These are phyloP conservation scores for Nicotiana tomentosiformis DNA, from an alignment of 257 asterid genomes.

Conservation along the genomic window DNA sequence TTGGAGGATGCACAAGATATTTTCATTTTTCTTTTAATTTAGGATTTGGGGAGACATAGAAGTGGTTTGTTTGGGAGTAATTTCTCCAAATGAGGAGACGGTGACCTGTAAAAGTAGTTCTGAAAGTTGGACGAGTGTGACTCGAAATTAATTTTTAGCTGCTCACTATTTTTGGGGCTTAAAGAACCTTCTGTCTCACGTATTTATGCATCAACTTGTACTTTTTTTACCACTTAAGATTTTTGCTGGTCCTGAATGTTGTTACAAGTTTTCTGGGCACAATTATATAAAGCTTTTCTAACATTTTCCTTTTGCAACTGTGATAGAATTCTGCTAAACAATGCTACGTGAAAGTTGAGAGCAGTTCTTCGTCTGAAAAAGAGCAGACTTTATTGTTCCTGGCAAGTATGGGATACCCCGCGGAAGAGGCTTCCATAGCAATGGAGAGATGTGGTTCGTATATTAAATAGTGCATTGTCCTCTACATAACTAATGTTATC, in stretches of 20 bases:
- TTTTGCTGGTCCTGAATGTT: neutral
- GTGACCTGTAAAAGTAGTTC: neutral
- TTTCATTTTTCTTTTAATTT: neutral
- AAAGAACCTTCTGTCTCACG: too few relatives aligned
- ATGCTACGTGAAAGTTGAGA: constrained; percentile 14
- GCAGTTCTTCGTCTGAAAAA: constrained; percentile 35
- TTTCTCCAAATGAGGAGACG: neutral
- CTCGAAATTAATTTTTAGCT: neutral
- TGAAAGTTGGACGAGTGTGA: neutral
- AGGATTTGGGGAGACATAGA: neutral
- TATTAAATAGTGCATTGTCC: neutral
- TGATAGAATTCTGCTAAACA: constrained; percentile 6
- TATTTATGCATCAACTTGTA: too few relatives aligned
- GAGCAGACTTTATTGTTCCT: constrained; percentile 31
- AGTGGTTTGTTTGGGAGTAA: neutral
- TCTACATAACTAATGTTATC: neutral
- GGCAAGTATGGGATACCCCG: constrained; percentile 54
- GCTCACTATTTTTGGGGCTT: neutral
- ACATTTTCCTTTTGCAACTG: neutral
- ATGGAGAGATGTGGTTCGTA: constrained; percentile 57
- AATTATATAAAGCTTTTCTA: neutral
- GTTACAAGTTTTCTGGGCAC: neutral
- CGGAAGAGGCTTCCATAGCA: constrained; percentile 50
- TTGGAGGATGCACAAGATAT: neutral
- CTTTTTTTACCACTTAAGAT: neutral